Percentiles rank a stretch among this genome's conserved stretches.
phyloP scores from a whole-genome alignment of 305 asterid species.

The Plantago coronopus region DNA sequence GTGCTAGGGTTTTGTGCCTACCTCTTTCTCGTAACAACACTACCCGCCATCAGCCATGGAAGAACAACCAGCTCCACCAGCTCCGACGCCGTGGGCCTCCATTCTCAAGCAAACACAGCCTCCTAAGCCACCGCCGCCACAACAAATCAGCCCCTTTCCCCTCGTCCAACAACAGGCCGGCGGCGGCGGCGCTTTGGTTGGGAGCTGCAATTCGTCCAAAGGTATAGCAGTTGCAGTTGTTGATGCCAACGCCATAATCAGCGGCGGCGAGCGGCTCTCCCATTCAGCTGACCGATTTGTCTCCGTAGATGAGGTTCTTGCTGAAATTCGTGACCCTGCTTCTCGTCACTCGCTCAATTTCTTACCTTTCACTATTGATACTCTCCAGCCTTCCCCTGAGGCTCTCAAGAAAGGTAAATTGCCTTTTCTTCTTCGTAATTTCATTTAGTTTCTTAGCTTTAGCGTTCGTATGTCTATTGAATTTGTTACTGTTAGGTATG shows the following conservation, averaged over 20 bases:
- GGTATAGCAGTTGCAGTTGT: constrained; percentile 89
- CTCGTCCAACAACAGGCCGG: constrained; percentile 18
- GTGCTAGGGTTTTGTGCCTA: too few species aligned
- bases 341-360: constrained; percentile 84
- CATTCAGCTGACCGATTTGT: constrained; percentile 78
- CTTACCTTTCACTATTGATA: constrained; percentile 75
- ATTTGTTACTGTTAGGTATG: background rate
- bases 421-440: too few species aligned
- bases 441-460: too few species aligned
- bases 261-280: constrained; percentile 61
- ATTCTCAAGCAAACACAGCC: constrained; percentile 48
- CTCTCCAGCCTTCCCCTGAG: constrained; percentile 75
- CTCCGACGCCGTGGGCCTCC: constrained; percentile 16
- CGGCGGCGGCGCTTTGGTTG: constrained; percentile 38
- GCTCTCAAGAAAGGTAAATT: constrained; percentile 75
- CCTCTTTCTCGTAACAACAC: too few species aligned
- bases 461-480: too few species aligned
- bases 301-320: constrained; percentile 71
- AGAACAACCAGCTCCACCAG: too few species aligned
- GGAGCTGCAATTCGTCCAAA: constrained; percentile 68
- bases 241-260: constrained; percentile 92
- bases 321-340: constrained; percentile 79
- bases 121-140: background rate
- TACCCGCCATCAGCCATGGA: too few species aligned
- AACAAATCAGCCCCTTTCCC: constrained; percentile 11